These are phyloP conservation scores for Trichoderma gamsii DNA, from an alignment of 495 filamentous ascomycete species.

Conservation along the genomic window DNA sequence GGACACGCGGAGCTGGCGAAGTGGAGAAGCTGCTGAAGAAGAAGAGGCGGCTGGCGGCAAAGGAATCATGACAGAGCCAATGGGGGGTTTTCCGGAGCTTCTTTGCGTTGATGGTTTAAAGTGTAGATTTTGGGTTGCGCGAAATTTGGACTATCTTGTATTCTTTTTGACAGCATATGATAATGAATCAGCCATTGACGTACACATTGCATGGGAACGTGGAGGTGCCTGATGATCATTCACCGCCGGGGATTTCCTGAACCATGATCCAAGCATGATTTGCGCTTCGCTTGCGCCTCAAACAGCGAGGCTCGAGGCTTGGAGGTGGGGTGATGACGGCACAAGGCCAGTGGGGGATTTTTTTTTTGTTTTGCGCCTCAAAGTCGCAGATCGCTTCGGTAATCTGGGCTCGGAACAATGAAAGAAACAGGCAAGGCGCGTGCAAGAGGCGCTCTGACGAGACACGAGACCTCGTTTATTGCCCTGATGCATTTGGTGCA, in stretches of 20 bases:
- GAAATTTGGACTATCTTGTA: too few species aligned
- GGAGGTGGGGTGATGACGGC: slow-evolving; percentile 12
- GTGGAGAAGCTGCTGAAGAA: slow-evolving; percentile 57
- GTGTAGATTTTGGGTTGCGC: too few species aligned
- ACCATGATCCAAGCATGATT: slow-evolving; percentile 18
- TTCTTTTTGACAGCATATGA: too few species aligned
- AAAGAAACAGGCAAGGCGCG: background rate
- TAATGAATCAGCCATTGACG: too few species aligned
- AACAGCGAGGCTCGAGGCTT: too few species aligned
- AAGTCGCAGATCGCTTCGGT: background rate
- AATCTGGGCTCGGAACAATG: background rate
- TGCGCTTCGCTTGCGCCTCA: too few species aligned
- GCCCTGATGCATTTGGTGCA: too few species aligned
- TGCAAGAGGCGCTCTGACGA: background rate
- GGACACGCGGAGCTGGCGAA: slow-evolving; percentile 60
- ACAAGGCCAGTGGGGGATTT: background rate
- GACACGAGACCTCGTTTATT: too few species aligned
- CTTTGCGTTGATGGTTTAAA: background rate
- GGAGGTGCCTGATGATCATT: too few species aligned
- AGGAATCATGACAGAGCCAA: slow-evolving; percentile 17
- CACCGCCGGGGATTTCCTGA: background rate
- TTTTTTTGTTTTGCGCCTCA: background rate
- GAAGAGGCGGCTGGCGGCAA: slow-evolving; percentile 32
- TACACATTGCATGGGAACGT: too few species aligned
- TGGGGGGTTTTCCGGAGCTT: slow-evolving; percentile 17